phyloP scores from a whole-genome alignment of 2,329 filamentous ascomycete species.

The Trichoderma pleuroti region DNA sequence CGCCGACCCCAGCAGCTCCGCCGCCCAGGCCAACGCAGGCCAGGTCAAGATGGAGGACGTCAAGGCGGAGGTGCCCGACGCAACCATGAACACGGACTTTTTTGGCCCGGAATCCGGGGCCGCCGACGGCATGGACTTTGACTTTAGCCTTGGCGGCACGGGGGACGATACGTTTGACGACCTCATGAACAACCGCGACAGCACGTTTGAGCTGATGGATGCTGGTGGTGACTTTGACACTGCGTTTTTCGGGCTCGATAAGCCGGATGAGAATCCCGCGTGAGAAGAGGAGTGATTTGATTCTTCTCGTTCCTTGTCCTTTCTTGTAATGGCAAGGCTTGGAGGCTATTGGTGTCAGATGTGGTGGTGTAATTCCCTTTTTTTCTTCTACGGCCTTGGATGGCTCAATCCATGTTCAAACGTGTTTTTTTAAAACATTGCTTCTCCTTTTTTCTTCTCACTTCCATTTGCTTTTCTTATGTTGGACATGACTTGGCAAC shows the following conservation, averaged over 20 bases:
- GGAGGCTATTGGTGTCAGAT: background rate
- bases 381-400: background rate
- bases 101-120: slow-evolving; percentile 43
- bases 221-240: slow-evolving; percentile 46
- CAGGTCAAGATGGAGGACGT: slow-evolving; percentile 26
- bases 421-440: background rate
- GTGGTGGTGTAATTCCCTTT: background rate
- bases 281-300: slow-evolving; percentile 6
- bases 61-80: slow-evolving; percentile 27
- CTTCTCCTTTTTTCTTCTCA: background rate
- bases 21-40: background rate
- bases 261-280: slow-evolving; percentile 21
- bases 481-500: background rate
- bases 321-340: background rate
- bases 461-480: background rate
- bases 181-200: slow-evolving; percentile 43
- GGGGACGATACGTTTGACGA: slow-evolving; percentile 47
- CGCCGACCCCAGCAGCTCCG: slow-evolving; percentile 17
- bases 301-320: background rate
- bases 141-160: slow-evolving; percentile 31
- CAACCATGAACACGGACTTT: slow-evolving; percentile 41
- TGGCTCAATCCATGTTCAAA: background rate
- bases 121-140: slow-evolving; percentile 37
- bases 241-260: slow-evolving; percentile 43
- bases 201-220: slow-evolving; percentile 40